Base-by-base conservation (phyloP, 768 basidiomycete species). In the Phylloporus sp. region DNA sequence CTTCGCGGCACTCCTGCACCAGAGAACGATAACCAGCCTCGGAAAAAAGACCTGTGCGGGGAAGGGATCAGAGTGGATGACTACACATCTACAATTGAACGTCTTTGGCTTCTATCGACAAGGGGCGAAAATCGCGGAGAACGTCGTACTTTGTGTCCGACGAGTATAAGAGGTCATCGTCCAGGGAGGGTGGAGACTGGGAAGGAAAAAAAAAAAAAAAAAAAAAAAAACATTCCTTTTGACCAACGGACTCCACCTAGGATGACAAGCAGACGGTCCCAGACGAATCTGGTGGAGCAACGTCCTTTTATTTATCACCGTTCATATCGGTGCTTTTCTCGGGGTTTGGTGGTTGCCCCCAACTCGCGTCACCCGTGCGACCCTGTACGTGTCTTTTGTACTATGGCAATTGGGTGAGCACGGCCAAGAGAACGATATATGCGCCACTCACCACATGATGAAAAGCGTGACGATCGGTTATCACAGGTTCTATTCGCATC, bases 401-500 rank as follows among this genome's bases (percentile, higher is more conserved):
- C 40, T 51, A 9, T 50, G 48, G 48, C 48, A 51, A 27, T 14
- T 33, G 50, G 50, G 50, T 51, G 26, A 50, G 50, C 22, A 17
- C 36, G 29, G n/a, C n/a, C n/a, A 18, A 42, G 31, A 15, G 5
- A 21, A 31, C 15, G 24, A 24, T 20, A 11, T 29, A 7, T 13
- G 15, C 14, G 14, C 29, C 34, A 20, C 50, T 50, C 36, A 50
- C 47, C 34, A 28, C 15, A 8, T 14, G 10, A 32, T 42, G 29
- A 18, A 42, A 41, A 51, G 50, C 10, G 36, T 50, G n/a, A 51
- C 50, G 0, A 50, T 51, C 13, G 48, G 50, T n/a, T 50, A 50
- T 27, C 50, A 51, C 14, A 51, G 50, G 14, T 29, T 51, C 1
- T 51, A 51, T 24, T 42, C 48, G 3, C 50, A 51, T 7, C 48